A percentile compares a stretch with the other conserved stretches of the same genome.
These are phyloP conservation scores for Lipomyces mesembrius DNA, from an alignment of 805 yeast species.

Conservation along the genomic window DNA sequence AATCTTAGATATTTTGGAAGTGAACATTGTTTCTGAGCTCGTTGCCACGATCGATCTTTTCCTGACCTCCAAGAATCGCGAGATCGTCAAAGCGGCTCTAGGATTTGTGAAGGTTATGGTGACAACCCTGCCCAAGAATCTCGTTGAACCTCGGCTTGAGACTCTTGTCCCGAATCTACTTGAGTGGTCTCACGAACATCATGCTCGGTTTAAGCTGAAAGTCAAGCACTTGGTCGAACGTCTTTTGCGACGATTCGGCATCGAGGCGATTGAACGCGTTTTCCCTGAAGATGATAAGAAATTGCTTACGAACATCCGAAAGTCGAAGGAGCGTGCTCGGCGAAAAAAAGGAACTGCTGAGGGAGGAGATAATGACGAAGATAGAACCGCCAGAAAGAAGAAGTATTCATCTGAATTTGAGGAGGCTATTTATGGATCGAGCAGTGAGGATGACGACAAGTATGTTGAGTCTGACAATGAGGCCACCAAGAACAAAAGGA, in stretches of 20 bases:
- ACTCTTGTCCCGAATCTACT: slow-evolving; percentile 72
- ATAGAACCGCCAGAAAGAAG: slow-evolving; percentile 43
- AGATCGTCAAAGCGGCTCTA: slow-evolving; percentile 90
- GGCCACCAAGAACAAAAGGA: slow-evolving; percentile 29
- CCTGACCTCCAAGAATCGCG: slow-evolving; percentile 86
- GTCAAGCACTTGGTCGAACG: slow-evolving; percentile 93
- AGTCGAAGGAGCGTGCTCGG: slow-evolving; percentile 81
- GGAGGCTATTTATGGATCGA: slow-evolving; percentile 82
- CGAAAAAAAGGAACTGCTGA: slow-evolving; percentile 57
- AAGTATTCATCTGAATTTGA: slow-evolving; percentile 86
- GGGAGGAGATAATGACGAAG: slow-evolving; percentile 41
- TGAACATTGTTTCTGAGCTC: slow-evolving; percentile 69
- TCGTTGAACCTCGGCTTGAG: slow-evolving; percentile 67
- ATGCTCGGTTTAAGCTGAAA: slow-evolving; percentile 90
- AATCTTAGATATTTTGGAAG: slow-evolving; percentile 63
- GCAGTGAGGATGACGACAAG: slow-evolving; percentile 60
- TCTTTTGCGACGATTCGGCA: slow-evolving; percentile 86
- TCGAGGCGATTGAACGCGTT: slow-evolving; percentile 74
- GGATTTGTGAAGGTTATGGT: slow-evolving; percentile 93
- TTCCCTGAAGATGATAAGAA: slow-evolving; percentile 92
- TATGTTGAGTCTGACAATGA: slow-evolving; percentile 55
- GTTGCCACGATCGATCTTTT: slow-evolving; percentile 86
- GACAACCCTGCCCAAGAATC: slow-evolving; percentile 76
- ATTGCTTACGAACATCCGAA: slow-evolving; percentile 81
- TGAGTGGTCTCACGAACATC: slow-evolving; percentile 95